These are phyloP conservation scores for Aspergillus asperescens DNA, from an alignment of 495 filamentous ascomycete genomes.

Conservation along the genomic window DNA sequence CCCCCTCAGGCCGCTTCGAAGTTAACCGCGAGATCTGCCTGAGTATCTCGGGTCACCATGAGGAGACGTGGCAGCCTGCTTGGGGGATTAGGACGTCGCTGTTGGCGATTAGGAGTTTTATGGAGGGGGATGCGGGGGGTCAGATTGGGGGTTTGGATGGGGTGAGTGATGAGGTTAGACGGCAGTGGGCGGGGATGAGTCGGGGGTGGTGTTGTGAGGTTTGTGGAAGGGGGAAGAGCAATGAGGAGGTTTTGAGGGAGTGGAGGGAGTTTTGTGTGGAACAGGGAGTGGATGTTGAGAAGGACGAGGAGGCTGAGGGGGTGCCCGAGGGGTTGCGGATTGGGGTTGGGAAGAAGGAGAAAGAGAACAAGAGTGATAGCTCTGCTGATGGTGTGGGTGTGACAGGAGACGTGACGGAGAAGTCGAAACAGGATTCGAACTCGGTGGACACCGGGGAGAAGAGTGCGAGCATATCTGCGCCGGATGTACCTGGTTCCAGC, in stretches of 20 bases:
- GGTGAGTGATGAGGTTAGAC: slow-evolving; percentile 55
- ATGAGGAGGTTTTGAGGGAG: slow-evolving; percentile 66
- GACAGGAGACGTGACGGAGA: neutral
- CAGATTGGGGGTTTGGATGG: slow-evolving; percentile 83
- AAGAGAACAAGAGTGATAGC: slow-evolving; percentile 36
- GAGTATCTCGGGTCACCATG: slow-evolving; percentile 87
- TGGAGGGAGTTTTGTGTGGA: slow-evolving; percentile 54
- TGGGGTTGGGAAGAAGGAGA: slow-evolving; percentile 39
- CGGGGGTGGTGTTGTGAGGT: slow-evolving; percentile 56
- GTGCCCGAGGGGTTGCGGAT: slow-evolving; percentile 42
- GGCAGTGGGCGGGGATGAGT: slow-evolving; percentile 60
- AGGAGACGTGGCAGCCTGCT: slow-evolving; percentile 96
- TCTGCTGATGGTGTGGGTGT: slow-evolving; percentile 9
- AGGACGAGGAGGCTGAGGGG: slow-evolving; percentile 39
- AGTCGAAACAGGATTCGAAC: neutral
- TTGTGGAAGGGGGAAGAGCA: slow-evolving; percentile 60
- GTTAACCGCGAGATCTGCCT: slow-evolving; percentile 96
- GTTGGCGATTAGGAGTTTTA: slow-evolving; percentile 49
- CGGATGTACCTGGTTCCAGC: neutral
- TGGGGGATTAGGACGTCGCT: slow-evolving; percentile 78
- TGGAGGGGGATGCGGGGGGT: slow-evolving; percentile 50
- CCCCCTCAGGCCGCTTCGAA: slow-evolving; percentile 89
- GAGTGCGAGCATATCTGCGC: neutral
- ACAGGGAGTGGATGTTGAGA: slow-evolving; percentile 41
- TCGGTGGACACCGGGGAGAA: neutral